Percentiles rank a stretch among this genome's conserved stretches.
These are phyloP conservation scores for Calonectria hawksworthii DNA, from an alignment of 2,329 filamentous ascomycete species.

Conservation along the genomic window DNA sequence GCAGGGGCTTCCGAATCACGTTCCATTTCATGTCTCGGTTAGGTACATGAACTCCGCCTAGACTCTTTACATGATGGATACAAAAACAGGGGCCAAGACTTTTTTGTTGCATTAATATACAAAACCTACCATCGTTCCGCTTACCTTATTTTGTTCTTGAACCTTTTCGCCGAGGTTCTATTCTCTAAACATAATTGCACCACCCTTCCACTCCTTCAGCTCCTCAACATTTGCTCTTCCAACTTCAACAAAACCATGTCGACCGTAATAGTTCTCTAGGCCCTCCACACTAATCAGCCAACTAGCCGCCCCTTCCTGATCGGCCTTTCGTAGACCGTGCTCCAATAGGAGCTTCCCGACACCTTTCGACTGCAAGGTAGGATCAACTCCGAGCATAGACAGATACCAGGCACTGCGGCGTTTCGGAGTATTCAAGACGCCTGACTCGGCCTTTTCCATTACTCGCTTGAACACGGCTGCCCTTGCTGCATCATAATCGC, in stretches of 20 bases:
- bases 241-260: neutral
- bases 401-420: neutral
- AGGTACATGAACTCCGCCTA: neutral
- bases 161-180: neutral
- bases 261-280: neutral
- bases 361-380: neutral
- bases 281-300: neutral
- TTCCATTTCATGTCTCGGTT: neutral
- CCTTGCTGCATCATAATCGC: neutral
- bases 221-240: neutral
- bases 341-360: neutral
- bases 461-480: neutral
- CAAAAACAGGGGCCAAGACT: neutral
- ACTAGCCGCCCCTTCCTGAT: neutral
- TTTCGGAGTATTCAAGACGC: neutral
- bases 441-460: neutral
- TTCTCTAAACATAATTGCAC: slow-evolving; percentile 4
- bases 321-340: neutral
- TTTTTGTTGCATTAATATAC: neutral
- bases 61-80: neutral
- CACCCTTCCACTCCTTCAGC: slow-evolving; percentile 1
- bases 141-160: neutral
- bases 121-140: neutral
- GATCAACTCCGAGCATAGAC: neutral
- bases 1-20: neutral